Evolutionary conservation across 768 basidiomycete species (phyloP).

Genomic region (Termitomyces sp.): DNA sequence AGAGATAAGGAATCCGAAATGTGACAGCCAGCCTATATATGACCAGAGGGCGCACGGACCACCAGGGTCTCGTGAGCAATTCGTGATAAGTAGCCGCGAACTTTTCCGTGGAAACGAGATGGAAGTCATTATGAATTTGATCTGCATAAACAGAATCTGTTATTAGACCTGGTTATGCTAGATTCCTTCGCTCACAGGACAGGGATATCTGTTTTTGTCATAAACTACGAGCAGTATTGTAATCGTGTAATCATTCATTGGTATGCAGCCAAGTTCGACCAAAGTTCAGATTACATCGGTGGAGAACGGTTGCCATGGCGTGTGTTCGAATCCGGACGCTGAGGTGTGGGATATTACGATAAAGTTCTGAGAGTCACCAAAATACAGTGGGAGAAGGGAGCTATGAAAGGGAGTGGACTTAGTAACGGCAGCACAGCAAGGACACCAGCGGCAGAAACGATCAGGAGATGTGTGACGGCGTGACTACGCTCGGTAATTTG

Average conservation of each 20-base stretch:
- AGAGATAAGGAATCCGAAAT: constrained; percentile 54
- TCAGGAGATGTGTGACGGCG: constrained; percentile 6
- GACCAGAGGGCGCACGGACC: constrained; percentile 49
- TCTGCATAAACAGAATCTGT: too few species aligned
- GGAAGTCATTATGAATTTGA: neutral
- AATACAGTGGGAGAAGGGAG: neutral
- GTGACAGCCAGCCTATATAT: constrained; percentile 36
- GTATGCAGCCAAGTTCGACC: too few species aligned
- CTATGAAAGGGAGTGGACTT: too few species aligned
- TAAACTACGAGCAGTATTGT: neutral
- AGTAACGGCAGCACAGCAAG: constrained; percentile 1
- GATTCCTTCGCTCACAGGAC: too few species aligned
- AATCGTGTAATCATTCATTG: too few species aligned
- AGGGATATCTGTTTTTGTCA: neutral
- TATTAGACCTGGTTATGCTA: too few species aligned
- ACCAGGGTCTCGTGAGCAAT: constrained; percentile 16
- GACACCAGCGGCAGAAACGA: constrained; percentile 1
- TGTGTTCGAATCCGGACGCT: too few species aligned
- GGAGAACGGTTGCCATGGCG: constrained; percentile 5
- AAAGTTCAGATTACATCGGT: too few species aligned
- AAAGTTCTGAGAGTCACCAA: too few species aligned
- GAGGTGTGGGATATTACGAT: too few species aligned
- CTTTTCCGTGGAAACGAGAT: neutral
- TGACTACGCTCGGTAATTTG: constrained; percentile 9
- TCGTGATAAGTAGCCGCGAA: neutral